These are phyloP conservation scores for Malbranchea zuffiana DNA, from an alignment of 2,329 filamentous ascomycete genomes.

Conservation along the genomic window DNA sequence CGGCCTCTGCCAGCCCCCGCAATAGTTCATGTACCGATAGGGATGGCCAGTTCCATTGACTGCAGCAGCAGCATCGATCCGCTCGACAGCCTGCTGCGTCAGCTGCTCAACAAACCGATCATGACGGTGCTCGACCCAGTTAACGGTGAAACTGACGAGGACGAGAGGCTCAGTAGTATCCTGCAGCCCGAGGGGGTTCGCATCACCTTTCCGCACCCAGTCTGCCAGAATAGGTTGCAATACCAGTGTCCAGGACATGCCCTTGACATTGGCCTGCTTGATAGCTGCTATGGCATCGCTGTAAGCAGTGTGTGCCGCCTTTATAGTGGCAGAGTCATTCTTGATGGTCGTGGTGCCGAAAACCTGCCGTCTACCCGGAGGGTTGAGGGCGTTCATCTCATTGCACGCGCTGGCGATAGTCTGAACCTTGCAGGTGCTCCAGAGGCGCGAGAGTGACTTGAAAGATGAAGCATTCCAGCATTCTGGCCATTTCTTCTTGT, in stretches of 20 bases:
- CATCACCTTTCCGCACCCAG: conserved; percentile 19
- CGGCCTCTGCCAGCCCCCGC: conserved; percentile 21
- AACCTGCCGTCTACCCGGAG: conserved; percentile 24
- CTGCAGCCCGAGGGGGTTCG: conserved; percentile 21
- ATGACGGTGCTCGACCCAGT: conserved; percentile 25
- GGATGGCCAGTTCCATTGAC: conserved; percentile 17
- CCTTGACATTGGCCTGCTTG: conserved; percentile 18
- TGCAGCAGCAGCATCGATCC: conserved; percentile 24
- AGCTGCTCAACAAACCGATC: conserved; percentile 18
- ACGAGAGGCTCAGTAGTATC: conserved; percentile 21
- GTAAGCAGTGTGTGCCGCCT: conserved; percentile 22
- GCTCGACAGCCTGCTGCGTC: conserved; percentile 21
- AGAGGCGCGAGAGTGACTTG: conserved; percentile 23
- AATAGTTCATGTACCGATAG: conserved; percentile 24
- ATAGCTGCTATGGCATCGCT: conserved; percentile 20
- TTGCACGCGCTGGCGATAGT: conserved; percentile 25
- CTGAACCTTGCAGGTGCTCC: conserved; percentile 26
- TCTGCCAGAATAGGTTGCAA: conserved; percentile 23
- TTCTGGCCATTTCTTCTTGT: conserved; percentile 21
- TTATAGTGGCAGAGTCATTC: conserved; percentile 25
- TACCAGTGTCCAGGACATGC: conserved; percentile 26
- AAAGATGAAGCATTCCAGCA: conserved; percentile 26
- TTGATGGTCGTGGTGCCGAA: conserved; percentile 29
- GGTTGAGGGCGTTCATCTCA: conserved; percentile 24
- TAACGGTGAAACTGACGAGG: conserved; percentile 25